Conservation (phyloP, 2,329 filamentous ascomycete genomes). For the Aspergillus fructus region DNA sequence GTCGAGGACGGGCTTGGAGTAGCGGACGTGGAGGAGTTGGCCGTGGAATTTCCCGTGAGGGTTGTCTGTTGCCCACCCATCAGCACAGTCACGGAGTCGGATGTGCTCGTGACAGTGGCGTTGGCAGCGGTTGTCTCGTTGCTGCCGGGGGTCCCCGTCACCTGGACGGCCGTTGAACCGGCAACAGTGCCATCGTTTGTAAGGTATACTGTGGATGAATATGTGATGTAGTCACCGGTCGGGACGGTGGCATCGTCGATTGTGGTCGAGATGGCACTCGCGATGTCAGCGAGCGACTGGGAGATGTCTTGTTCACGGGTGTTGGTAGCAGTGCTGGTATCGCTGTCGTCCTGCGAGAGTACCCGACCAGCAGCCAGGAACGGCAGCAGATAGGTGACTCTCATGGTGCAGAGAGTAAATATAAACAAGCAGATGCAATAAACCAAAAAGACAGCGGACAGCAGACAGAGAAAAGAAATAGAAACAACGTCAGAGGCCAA, state of each 20-base stretch:
- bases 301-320: slow-evolving; percentile 13
- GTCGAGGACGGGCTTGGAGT: slow-evolving; percentile 43
- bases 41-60: slow-evolving; percentile 49
- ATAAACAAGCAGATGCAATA: not conserved
- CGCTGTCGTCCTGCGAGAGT: slow-evolving; percentile 5
- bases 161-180: slow-evolving; percentile 28
- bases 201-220: slow-evolving; percentile 36
- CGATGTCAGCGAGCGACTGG: slow-evolving; percentile 20
- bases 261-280: slow-evolving; percentile 23
- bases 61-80: slow-evolving; percentile 41
- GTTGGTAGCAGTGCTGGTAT: not conserved
- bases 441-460: not conserved
- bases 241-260: slow-evolving; percentile 30
- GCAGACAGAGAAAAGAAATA: not conserved
- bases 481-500: not conserved
- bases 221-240: slow-evolving; percentile 41
- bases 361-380: slow-evolving; percentile 13
- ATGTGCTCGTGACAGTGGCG: slow-evolving; percentile 34
- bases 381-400: slow-evolving; percentile 14
- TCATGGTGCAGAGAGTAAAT: slow-evolving; percentile 5
- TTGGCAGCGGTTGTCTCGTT: slow-evolving; percentile 17
- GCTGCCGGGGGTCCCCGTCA: slow-evolving; percentile 19
- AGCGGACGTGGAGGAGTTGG: slow-evolving; percentile 49
- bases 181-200: slow-evolving; percentile 16
- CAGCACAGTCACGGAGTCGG: slow-evolving; percentile 41